These are phyloP conservation scores for Hanseniaspora vineae DNA, from an alignment of 805 yeast genomes.

Conservation along the genomic window DNA sequence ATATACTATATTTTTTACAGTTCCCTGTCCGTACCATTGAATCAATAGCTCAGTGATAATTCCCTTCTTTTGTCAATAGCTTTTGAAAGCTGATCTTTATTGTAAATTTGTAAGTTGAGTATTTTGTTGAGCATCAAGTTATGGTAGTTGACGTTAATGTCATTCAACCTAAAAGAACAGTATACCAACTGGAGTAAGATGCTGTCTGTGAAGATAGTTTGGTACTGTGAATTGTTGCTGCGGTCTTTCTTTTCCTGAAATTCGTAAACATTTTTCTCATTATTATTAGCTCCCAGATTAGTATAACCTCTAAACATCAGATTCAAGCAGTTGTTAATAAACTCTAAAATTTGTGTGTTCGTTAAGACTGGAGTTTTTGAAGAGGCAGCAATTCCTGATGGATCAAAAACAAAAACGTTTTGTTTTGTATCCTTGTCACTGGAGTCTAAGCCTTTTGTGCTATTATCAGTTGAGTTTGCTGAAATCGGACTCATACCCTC, in stretches of 20 bases:
- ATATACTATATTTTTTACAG: no score
- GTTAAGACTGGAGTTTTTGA: constrained; percentile 5
- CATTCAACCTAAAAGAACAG: constrained; percentile 73
- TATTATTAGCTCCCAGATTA: constrained; percentile 22
- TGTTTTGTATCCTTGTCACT: background rate
- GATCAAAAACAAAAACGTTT: constrained; percentile 21
- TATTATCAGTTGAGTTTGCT: no score
- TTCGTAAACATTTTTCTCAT: background rate
- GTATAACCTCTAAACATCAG: constrained; percentile 18
- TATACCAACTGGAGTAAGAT: constrained; percentile 72
- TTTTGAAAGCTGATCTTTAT: constrained; percentile 11
- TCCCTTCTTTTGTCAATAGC: constrained; percentile 23
- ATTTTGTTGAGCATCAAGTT: constrained; percentile 19
- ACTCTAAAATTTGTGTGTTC: constrained; percentile 16
- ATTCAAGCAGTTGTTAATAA: constrained; percentile 21
- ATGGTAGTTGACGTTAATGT: constrained; percentile 21
- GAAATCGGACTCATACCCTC: no score
- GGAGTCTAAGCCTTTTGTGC: no score
- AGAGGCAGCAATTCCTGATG: constrained; percentile 24
- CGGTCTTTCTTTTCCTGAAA: background rate
- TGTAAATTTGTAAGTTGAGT: constrained; percentile 13
- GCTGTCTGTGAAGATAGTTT: constrained; percentile 40
- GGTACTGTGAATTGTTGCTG: constrained; percentile 1
- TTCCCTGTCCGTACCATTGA: no score
- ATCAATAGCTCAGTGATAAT: constrained; percentile 17